These are phyloP conservation scores for Mrakia frigida DNA, from an alignment of 768 basidiomycete species.

Conservation along the genomic window DNA sequence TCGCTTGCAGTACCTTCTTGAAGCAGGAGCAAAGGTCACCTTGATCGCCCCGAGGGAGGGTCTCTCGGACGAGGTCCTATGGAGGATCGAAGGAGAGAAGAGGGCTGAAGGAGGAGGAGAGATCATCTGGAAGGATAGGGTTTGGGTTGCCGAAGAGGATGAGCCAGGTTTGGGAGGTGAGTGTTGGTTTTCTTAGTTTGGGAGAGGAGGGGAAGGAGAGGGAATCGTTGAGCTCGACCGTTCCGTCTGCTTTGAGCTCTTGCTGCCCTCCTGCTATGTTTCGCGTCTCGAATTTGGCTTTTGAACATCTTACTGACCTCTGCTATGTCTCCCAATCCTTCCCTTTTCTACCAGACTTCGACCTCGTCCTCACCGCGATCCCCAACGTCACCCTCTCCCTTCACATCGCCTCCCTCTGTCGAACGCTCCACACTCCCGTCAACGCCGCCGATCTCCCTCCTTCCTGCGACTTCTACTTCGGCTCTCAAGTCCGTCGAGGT, in stretches of 20 bases:
- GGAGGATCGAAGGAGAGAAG: conserved; percentile 41
- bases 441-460: conserved; percentile 92
- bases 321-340: neutral
- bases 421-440: conserved; percentile 68
- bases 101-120: conserved; percentile 25
- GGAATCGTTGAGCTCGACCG: neutral
- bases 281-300: no score
- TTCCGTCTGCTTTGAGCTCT: neutral
- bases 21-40: conserved; percentile 56
- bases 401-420: conserved; percentile 64
- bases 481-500: conserved; percentile 81
- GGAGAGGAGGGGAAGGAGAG: neutral
- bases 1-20: conserved; percentile 77
- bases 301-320: neutral
- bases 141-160: conserved; percentile 11
- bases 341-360: conserved; percentile 46
- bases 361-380: conserved; percentile 91
- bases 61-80: conserved; percentile 51
- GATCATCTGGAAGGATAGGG: conserved; percentile 15
- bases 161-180: conserved; percentile 10
- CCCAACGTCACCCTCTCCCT: conserved; percentile 71
- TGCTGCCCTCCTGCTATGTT: neutral
- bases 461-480: conserved; percentile 94
- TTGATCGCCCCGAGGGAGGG: conserved; percentile 67
- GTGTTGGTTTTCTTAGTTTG: neutral